Percentiles rank a stretch among this genome's conserved stretches.
These are phyloP conservation scores for Cardamine occulta DNA, from an alignment of 345 rosid genomes.

Conservation along the genomic window DNA sequence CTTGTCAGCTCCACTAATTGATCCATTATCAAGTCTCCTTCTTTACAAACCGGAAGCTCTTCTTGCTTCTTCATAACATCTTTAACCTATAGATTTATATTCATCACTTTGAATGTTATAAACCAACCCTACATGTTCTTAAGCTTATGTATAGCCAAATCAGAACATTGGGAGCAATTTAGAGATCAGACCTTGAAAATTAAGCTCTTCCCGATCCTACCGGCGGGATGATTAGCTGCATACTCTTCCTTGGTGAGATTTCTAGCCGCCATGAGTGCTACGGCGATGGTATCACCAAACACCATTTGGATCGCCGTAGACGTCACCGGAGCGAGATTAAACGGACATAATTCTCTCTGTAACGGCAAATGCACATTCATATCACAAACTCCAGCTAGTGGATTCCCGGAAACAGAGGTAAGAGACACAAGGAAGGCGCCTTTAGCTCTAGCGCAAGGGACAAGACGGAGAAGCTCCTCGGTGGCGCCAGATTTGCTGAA, in stretches of 20 bases:
- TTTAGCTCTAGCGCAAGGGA: constrained; percentile 87
- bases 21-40: constrained; percentile 91
- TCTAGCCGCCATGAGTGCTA: constrained; percentile 91
- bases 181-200: constrained; percentile 72
- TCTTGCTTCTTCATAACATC: constrained; percentile 93
- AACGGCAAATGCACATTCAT: constrained; percentile 88
- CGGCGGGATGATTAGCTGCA: constrained; percentile 95
- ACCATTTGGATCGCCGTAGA: constrained; percentile 99
- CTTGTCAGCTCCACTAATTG: constrained; percentile 91
- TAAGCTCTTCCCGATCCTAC: constrained; percentile 90
- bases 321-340: constrained; percentile 94
- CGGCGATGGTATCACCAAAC: constrained; percentile 96
- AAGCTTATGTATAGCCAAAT: neutral
- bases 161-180: neutral
- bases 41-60: constrained; percentile 87
- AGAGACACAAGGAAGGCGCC: constrained; percentile 74
- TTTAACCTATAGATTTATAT: constrained; percentile 50
- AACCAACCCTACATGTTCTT: neutral
- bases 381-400: constrained; percentile 65
- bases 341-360: constrained; percentile 89
- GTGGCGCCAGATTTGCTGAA: constrained; percentile 87
- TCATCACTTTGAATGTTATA: neutral
- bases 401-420: constrained; percentile 77
- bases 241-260: constrained; percentile 82
- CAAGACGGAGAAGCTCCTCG: constrained; percentile 84